phyloP scores from a whole-genome alignment of 495 filamentous ascomycete genomes.

The Gamarada debralockiae region DNA sequence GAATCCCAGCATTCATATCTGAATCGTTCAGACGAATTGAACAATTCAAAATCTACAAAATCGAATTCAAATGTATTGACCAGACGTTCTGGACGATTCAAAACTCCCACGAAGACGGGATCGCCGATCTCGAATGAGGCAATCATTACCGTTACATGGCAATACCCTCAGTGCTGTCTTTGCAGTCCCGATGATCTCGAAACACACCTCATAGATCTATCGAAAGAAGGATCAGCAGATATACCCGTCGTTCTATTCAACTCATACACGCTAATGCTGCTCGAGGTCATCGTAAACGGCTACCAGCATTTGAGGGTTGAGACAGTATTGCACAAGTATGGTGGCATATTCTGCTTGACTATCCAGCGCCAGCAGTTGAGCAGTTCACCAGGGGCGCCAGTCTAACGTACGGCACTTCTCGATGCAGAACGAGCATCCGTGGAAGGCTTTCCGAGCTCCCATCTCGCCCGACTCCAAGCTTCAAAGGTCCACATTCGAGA shows the following conservation, averaged over 20 bases:
- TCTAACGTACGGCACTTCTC: neutral
- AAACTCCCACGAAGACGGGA: no score
- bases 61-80: no score
- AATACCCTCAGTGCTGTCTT: neutral
- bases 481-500: neutral
- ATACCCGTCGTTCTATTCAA: neutral
- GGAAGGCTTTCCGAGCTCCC: no score
- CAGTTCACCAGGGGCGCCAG: neutral
- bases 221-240: slow-evolving; percentile 10
- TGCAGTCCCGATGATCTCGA: neutral
- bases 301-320: neutral
- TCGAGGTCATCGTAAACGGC: slow-evolving; percentile 7
- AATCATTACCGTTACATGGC: neutral
- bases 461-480: neutral
- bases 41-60: no score
- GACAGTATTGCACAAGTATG: neutral
- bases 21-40: no score
- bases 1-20: no score
- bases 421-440: neutral
- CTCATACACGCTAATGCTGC: slow-evolving; percentile 8
- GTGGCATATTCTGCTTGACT: neutral
- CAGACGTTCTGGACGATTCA: no score
- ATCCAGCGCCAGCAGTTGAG: neutral
- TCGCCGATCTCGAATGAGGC: no score
- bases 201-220: slow-evolving; percentile 2